phyloP scores from a whole-genome alignment of 345 rosid species.

The Camelina neglecta region DNA sequence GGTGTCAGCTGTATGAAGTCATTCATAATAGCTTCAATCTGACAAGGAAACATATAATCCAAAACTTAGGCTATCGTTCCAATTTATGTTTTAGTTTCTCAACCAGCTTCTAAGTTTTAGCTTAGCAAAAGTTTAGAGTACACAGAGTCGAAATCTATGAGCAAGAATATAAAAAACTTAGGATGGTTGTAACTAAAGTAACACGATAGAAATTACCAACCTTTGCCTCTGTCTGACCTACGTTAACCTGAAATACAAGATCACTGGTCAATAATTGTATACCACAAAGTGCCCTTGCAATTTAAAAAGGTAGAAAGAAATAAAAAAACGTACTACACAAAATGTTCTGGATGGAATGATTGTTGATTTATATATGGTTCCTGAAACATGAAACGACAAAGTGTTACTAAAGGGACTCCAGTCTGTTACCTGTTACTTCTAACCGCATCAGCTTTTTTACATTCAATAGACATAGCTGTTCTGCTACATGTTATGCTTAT shows the following conservation, averaged over 20 bases:
- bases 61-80: slow-evolving; percentile 15
- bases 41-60: slow-evolving; percentile 41
- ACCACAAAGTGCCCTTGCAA: slow-evolving; percentile 3
- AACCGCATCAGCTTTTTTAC: background rate
- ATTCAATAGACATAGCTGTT: slow-evolving; percentile 12
- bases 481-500: slow-evolving; percentile 4
- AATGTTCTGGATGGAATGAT: slow-evolving; percentile 93
- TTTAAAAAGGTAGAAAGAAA: slow-evolving; percentile 8
- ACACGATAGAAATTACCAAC: slow-evolving; percentile 48
- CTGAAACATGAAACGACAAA: slow-evolving; percentile 57
- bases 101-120: slow-evolving; percentile 10
- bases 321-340: slow-evolving; percentile 66
- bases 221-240: slow-evolving; percentile 93
- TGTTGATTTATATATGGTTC: slow-evolving; percentile 86
- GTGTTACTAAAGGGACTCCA: slow-evolving; percentile 22
- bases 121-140: background rate
- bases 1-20: slow-evolving; percentile 92
- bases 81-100: background rate
- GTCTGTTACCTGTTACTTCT: slow-evolving; percentile 1
- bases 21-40: slow-evolving; percentile 93
- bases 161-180: slow-evolving; percentile 7
- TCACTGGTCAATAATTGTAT: slow-evolving; percentile 23
- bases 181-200: slow-evolving; percentile 16
- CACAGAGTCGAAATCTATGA: slow-evolving; percentile 7
- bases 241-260: slow-evolving; percentile 67